phyloP scores from a whole-genome alignment of 2,329 filamentous ascomycete genomes.

The Exophiala lecanii-corni region DNA sequence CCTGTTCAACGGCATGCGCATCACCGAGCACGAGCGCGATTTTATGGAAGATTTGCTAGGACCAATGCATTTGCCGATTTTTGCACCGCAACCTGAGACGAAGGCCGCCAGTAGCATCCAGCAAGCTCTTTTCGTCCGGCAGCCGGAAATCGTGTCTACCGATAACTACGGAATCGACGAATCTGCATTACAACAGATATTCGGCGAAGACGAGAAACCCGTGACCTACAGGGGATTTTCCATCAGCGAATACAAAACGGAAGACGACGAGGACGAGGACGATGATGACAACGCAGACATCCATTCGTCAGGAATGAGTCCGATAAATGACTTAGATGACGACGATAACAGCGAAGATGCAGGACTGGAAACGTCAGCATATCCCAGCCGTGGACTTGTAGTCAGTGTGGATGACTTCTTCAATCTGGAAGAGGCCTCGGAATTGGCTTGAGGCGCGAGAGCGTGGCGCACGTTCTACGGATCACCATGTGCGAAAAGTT shows the following conservation, averaged over 20 bases:
- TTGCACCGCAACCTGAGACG: neutral
- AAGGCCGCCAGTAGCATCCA: neutral
- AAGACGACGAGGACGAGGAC: neutral
- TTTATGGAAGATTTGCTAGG: slow-evolving; percentile 19
- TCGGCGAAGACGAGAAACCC: neutral
- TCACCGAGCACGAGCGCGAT: slow-evolving; percentile 20
- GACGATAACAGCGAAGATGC: slow-evolving; percentile 2
- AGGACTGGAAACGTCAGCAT: neutral
- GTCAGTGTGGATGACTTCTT: slow-evolving; percentile 22
- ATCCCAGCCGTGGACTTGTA: slow-evolving; percentile 10
- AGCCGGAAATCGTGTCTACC: neutral
- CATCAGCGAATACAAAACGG: neutral
- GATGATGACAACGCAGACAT: slow-evolving; percentile 7
- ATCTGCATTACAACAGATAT: neutral
- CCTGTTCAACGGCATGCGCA: slow-evolving; percentile 16
- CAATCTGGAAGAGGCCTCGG: slow-evolving; percentile 17
- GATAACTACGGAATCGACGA: neutral
- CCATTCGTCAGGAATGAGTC: slow-evolving; percentile 20
- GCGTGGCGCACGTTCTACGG: too few relatives aligned
- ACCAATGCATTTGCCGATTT: neutral
- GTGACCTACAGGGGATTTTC: neutral
- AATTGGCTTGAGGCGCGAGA: too few relatives aligned
- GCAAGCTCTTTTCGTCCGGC: neutral
- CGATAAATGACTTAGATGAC: slow-evolving; percentile 5
- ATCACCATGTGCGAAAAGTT: too few relatives aligned